Evolutionary conservation across 306 rosid species (phyloP), one percentile per base, ranked within the genome.

Genomic region (Citrullus amarus): DNA sequence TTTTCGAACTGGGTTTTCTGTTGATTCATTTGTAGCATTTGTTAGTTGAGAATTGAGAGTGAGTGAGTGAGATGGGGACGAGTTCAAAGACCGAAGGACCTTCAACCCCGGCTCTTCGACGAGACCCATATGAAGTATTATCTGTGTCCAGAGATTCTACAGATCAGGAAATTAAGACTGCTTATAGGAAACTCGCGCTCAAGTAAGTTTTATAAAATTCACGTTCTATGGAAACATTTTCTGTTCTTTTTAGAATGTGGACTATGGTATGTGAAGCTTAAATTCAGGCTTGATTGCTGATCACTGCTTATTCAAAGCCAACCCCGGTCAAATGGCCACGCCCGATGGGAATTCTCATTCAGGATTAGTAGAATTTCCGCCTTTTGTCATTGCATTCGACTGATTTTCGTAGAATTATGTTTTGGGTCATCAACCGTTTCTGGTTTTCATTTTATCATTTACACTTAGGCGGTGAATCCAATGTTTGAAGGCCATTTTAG

Each of bases 81-180:
- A 89, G 87, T 86, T 89, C 97, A 25, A 92, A 92, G 68, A 80
- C 83, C 84, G 98, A 95, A 86, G 97, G 97, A 86, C 57, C 97
- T 34, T 92, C 98, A 44, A 83, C 92, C 74, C 92, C 91, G 72
- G 88, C 92, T 18, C 78, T 62, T 82, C 89, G 99, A 68, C 92
- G 96, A 63, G 99, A 95, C 83, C 99, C 99, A 7, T 95, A 95
- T 34, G 97, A 92, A 83, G 97, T 95, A 1, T 85, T 95, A 76
- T 79, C 81, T 9, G 90, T 95, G 20, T 82, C 93, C 14, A 86
- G 88, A 59, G 99, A 92, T 34, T 89, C 96, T 34, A 80, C 86
- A 70, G 99, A 95, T 56, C 98, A 92, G 79, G 99, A 95, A 80
- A 92, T 95, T 13, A 95, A 95, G 90, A 88, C 97, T 25, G 98